A percentile compares a stretch with the other conserved stretches of the same genome.
Conservation (phyloP, 1,284 basidiomycete genomes). For the Cronartium quercuum region DNA sequence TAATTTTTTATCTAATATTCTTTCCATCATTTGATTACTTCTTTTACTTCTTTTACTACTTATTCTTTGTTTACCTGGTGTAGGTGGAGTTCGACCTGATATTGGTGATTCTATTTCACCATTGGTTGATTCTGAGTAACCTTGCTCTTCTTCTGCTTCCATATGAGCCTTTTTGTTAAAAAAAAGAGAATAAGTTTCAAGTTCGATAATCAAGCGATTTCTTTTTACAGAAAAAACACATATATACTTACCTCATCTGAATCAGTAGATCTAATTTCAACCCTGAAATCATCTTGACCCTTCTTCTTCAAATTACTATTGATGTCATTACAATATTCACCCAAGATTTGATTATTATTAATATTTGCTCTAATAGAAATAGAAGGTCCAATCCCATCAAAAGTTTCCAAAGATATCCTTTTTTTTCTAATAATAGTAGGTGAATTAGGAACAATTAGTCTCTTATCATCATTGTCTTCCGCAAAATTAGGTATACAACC, state of each 20-base stretch:
- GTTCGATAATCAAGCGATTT: neutral
- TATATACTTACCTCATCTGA: too few relatives aligned
- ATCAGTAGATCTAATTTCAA: neutral
- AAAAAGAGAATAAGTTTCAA: neutral
- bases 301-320: too few relatives aligned
- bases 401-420: too few relatives aligned
- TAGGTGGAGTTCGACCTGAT: neutral
- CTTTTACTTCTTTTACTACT: neutral
- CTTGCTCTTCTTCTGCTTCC: slow-evolving; percentile 11
- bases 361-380: too few relatives aligned
- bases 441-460: neutral
- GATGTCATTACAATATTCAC: too few relatives aligned
- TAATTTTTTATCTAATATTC: slow-evolving; percentile 18
- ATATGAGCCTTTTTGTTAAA: neutral
- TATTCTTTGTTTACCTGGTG: neutral
- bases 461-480: neutral
- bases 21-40: slow-evolving; percentile 14
- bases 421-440: neutral
- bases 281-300: neutral
- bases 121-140: neutral
- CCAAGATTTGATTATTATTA: too few relatives aligned
- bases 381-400: too few relatives aligned
- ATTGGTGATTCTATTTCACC: neutral
- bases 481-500: neutral
- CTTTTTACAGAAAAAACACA: slow-evolving; percentile 1